Conservation (phyloP, 306 rosid genomes). For the Chamaecrista fasciculata region DNA sequence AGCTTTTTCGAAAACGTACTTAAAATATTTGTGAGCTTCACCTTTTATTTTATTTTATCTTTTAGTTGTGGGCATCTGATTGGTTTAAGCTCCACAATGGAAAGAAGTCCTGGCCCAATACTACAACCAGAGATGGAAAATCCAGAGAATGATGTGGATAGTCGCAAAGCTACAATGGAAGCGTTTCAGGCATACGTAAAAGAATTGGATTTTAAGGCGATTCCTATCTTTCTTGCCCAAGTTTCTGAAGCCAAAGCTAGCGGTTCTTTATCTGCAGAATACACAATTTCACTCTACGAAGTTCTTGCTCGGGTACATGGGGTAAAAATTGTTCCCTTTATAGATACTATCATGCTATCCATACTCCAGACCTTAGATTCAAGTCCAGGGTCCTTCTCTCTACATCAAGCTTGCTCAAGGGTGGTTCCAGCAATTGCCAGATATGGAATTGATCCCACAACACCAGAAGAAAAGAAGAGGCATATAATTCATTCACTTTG, state of each 20-base stretch:
- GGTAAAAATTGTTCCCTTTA: slow-evolving; percentile 70
- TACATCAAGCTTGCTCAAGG: slow-evolving; percentile 88
- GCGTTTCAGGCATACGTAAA: slow-evolving; percentile 72
- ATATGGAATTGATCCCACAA: slow-evolving; percentile 85
- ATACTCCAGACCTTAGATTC: slow-evolving; percentile 79
- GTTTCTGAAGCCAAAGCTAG: slow-evolving; percentile 85
- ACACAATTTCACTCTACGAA: slow-evolving; percentile 75
- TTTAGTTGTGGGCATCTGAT: not conserved
- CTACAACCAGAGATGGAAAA: slow-evolving; percentile 60
- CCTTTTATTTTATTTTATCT: not conserved
- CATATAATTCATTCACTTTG: slow-evolving; percentile 66
- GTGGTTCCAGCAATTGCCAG: slow-evolving; percentile 86
- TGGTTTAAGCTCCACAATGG: slow-evolving; percentile 48
- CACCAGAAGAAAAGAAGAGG: slow-evolving; percentile 69
- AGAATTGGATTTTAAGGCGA: slow-evolving; percentile 72
- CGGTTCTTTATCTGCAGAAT: slow-evolving; percentile 69
- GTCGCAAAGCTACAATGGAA: slow-evolving; percentile 81
- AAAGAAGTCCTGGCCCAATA: slow-evolving; percentile 54
- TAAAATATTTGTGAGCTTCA: not conserved
- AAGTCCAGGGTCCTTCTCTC: slow-evolving; percentile 81
- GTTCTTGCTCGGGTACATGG: slow-evolving; percentile 91
- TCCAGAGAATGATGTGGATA: slow-evolving; percentile 77
- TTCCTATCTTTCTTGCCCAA: slow-evolving; percentile 80
- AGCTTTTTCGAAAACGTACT: not conserved
- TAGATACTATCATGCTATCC: slow-evolving; percentile 67